Conservation (phyloP, 805 yeast genomes). For the Starmerella potacharoeniae region DNA sequence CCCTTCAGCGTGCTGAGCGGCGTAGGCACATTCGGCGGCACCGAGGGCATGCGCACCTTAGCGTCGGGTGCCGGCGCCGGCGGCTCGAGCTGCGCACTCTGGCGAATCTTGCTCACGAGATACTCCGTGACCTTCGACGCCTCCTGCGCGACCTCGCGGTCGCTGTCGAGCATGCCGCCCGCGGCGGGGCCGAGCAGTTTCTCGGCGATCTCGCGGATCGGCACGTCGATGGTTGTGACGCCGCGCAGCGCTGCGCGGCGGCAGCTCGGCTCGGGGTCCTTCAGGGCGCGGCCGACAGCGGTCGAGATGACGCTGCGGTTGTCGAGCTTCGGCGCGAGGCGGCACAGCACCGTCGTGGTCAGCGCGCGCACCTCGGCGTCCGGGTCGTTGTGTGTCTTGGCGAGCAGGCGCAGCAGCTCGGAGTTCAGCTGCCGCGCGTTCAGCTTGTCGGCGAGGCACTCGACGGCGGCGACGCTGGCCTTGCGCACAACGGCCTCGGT, state of each 20-base stretch:
- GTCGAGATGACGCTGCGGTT: conserved; percentile 67
- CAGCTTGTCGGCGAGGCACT: conserved; percentile 48
- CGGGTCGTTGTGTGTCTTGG: conserved; percentile 69
- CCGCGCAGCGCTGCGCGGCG: conserved; percentile 69
- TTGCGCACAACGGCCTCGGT: conserved; percentile 71
- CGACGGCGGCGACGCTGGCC: conserved; percentile 60
- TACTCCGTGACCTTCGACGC: conserved; percentile 58
- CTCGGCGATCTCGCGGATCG: conserved; percentile 65
- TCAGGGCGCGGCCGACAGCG: conserved; percentile 72
- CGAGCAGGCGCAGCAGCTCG: conserved; percentile 67
- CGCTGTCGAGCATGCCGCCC: conserved; percentile 67
- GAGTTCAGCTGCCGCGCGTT: conserved; percentile 75
- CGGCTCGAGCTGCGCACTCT: conserved; percentile 30
- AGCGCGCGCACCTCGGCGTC: conserved; percentile 67
- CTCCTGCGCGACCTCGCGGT: conserved; percentile 54
- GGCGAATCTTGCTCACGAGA: conserved; percentile 45
- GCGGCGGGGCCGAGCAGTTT: conserved; percentile 77
- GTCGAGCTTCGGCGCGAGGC: conserved; percentile 51
- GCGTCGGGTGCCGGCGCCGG: not conserved
- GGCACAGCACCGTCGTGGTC: conserved; percentile 58
- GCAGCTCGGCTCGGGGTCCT: conserved; percentile 67
- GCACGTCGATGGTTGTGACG: conserved; percentile 54
- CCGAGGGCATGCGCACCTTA: conserved; percentile 5
- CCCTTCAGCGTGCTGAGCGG: conserved; percentile 7
- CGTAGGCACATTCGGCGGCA: conserved; percentile 6